Conservation (phyloP, 148 eudicot genomes). For the Gaultheria prostrata region DNA sequence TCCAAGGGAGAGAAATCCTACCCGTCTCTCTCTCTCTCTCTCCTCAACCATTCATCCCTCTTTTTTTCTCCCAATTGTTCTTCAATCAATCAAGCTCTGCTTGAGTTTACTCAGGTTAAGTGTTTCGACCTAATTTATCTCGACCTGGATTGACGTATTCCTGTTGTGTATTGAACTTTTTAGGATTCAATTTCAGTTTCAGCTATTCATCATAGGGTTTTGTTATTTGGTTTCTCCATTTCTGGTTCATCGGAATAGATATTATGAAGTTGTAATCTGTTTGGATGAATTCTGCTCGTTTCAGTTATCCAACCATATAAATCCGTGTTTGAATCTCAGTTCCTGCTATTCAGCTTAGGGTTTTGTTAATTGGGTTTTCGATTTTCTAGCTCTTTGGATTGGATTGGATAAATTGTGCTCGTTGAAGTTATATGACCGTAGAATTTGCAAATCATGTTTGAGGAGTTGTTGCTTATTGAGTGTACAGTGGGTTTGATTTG, state of each 20-base stretch:
- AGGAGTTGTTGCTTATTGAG: background rate
- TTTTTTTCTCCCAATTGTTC: background rate
- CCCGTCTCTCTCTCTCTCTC: background rate
- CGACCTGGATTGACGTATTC: background rate
- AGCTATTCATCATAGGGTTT: background rate
- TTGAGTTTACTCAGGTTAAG: slow-evolving; percentile 5
- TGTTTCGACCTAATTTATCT: background rate
- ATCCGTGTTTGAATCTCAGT: too few species aligned
- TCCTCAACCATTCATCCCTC: background rate
- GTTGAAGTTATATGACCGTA: background rate
- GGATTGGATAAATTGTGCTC: background rate
- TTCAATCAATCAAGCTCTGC: background rate
- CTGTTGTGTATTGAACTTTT: background rate
- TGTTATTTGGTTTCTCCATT: background rate
- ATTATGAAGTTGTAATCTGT: background rate
- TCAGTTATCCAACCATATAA: background rate
- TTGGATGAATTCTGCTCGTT: background rate
- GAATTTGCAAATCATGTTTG: background rate
- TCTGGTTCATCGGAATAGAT: background rate
- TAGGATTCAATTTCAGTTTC: background rate
- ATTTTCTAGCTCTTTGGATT: background rate
- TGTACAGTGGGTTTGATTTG: background rate
- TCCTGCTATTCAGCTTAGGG: background rate
- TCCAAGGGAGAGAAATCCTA: background rate
- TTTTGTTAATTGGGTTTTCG: background rate